Conservation (phyloP, 345 rosid genomes). For the Arabidopsis suecica region DNA sequence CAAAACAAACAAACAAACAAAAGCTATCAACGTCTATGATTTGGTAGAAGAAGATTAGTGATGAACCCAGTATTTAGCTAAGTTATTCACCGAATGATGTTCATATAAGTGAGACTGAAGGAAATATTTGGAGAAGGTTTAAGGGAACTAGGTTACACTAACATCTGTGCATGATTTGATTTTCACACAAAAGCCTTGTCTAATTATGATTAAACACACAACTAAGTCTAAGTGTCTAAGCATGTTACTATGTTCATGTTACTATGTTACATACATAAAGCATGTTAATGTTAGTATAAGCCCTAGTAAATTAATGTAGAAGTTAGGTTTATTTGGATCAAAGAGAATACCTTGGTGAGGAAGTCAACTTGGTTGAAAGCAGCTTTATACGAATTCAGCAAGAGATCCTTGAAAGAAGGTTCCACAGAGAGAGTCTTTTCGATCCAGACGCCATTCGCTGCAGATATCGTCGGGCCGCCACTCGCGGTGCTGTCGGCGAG, state of each 20-base stretch:
- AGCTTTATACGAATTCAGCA: slow-evolving; percentile 59
- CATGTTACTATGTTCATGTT: too few relatives aligned
- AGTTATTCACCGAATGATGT: background rate
- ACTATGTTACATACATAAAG: too few relatives aligned
- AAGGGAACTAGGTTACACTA: background rate
- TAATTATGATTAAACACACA: background rate
- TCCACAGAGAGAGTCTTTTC: slow-evolving; percentile 57
- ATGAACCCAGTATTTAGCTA: background rate
- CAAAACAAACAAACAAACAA: background rate
- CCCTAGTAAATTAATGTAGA: too few relatives aligned
- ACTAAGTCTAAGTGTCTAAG: too few relatives aligned
- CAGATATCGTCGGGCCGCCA: slow-evolving; percentile 64
- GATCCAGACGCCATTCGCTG: slow-evolving; percentile 69
- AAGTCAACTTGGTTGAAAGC: slow-evolving; percentile 67
- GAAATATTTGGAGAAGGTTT: background rate
- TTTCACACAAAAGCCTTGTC: background rate
- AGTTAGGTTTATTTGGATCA: too few relatives aligned
- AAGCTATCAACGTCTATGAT: background rate
- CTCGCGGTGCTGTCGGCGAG: slow-evolving; percentile 63
- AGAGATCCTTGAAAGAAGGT: slow-evolving; percentile 60
- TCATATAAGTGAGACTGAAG: background rate
- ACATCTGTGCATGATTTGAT: background rate
- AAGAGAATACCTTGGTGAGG: slow-evolving; percentile 55
- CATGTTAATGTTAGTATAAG: too few relatives aligned
- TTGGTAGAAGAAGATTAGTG: too few relatives aligned